A percentile compares a stretch with the other conserved stretches of the same genome.
These are phyloP conservation scores for Ilyonectria mors-panacis DNA, from an alignment of 2,329 filamentous ascomycete species.

Conservation along the genomic window DNA sequence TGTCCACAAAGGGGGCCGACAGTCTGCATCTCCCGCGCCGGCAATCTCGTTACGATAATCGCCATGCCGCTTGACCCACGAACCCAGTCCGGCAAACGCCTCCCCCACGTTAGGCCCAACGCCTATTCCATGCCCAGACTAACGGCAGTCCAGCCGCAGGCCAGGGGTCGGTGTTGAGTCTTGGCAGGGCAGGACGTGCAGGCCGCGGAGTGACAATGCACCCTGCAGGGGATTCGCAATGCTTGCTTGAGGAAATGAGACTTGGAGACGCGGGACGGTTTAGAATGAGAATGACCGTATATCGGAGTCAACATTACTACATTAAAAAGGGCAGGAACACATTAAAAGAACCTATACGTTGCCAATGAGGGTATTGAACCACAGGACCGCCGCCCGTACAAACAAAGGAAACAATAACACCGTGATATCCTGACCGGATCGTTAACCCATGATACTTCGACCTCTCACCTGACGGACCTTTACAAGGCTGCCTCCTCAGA, in stretches of 20 bases:
- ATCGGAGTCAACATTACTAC: conserved; percentile 37
- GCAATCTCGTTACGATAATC: conserved; percentile 11
- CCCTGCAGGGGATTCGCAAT: neutral
- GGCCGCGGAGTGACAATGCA: too few relatives aligned
- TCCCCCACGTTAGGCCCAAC: conserved; percentile 12
- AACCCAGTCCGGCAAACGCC: conserved; percentile 8
- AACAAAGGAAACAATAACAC: conserved; percentile 24
- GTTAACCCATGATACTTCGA: conserved; percentile 1
- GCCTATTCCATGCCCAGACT: neutral
- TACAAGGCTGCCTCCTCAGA: conserved; percentile 50
- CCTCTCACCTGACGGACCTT: neutral
- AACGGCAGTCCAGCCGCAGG: neutral
- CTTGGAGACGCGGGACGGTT: neutral
- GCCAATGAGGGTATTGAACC: conserved; percentile 46
- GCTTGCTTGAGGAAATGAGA: neutral
- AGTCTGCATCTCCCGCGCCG: neutral
- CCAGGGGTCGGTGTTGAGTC: neutral
- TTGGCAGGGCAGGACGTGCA: neutral
- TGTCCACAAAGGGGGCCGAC: neutral
- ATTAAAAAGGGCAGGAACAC: conserved; percentile 32
- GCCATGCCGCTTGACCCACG: conserved; percentile 3
- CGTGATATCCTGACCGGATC: conserved; percentile 9
- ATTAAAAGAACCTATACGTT: conserved; percentile 21
- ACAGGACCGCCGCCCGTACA: conserved; percentile 29
- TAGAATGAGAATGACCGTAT: conserved; percentile 10